These are phyloP conservation scores for Triticum timopheevii DNA, from an alignment of 176 grass and related monocot species.

Conservation along the genomic window DNA sequence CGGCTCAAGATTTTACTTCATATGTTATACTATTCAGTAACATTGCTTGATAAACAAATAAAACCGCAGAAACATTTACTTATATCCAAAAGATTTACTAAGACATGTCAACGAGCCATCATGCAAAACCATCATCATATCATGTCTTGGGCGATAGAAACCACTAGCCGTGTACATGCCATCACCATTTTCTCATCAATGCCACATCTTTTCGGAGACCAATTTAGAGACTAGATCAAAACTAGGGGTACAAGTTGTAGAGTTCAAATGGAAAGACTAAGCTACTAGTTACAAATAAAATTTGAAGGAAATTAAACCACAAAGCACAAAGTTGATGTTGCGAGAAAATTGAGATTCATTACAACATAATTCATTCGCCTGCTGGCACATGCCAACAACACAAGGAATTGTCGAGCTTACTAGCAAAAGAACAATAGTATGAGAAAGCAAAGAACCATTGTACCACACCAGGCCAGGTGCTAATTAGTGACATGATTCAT, in stretches of 20 bases:
- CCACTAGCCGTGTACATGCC: not conserved
- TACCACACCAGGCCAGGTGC: not conserved
- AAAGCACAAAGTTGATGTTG: not conserved
- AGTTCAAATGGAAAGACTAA: not conserved
- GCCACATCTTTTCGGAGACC: too few relatives aligned
- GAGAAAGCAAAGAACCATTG: not conserved
- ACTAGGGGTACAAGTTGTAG: not conserved
- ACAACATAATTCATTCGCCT: not conserved
- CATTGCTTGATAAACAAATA: too few relatives aligned
- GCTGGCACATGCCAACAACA: not conserved
- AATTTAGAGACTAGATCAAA: not conserved
- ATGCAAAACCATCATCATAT: not conserved
- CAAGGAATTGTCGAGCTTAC: not conserved
- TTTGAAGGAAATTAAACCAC: not conserved
- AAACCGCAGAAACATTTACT: not conserved
- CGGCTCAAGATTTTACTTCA: too few relatives aligned
- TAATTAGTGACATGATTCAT: not conserved
- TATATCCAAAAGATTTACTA: not conserved
- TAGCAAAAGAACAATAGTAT: not conserved
- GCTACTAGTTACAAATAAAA: not conserved
- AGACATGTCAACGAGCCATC: not conserved
- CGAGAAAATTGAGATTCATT: not conserved
- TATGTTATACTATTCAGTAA: too few relatives aligned
- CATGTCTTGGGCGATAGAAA: not conserved
- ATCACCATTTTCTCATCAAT: not conserved